Percentiles rank a stretch among this genome's conserved stretches.
phyloP scores from a whole-genome alignment of 2,329 filamentous ascomycete species.

The Hymenoscyphus albidus region DNA sequence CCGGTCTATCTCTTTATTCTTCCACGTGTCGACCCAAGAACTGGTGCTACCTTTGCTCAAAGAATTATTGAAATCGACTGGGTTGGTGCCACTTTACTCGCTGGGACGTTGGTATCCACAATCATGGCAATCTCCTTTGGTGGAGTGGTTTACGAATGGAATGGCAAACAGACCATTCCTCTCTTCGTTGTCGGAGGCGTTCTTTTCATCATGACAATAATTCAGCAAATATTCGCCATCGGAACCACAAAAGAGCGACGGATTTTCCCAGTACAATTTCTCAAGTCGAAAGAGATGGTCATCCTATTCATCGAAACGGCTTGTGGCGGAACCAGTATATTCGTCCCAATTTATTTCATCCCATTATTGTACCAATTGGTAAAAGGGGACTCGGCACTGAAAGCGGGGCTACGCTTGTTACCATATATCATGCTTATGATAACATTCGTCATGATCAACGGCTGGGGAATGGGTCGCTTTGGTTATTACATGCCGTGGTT shows the following conservation, averaged over 20 bases:
- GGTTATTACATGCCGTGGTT: conserved; percentile 43
- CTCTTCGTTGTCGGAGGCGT: conserved; percentile 42
- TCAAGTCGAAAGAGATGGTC: conserved; percentile 29
- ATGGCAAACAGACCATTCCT: conserved; percentile 12
- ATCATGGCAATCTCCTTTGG: conserved; percentile 32
- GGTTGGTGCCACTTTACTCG: conserved; percentile 24
- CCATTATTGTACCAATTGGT: conserved; percentile 51
- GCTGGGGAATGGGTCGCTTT: conserved; percentile 35
- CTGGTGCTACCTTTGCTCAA: conserved; percentile 7
- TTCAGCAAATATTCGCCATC: conserved; percentile 16
- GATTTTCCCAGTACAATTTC: conserved; percentile 15
- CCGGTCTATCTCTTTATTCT: conserved; percentile 41
- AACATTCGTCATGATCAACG: conserved; percentile 37
- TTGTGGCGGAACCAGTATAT: conserved; percentile 4
- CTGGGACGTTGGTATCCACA: conserved; percentile 27
- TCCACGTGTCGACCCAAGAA: conserved; percentile 35
- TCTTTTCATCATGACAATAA: conserved; percentile 10
- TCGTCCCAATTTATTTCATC: conserved; percentile 31
- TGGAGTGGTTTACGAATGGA: conserved; percentile 27
- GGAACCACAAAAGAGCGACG: conserved; percentile 13
- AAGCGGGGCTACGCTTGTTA: conserved; percentile 37
- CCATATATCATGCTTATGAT: conserved; percentile 40
- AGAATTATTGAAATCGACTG: conserved; percentile 28
- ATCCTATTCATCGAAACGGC: conserved; percentile 36
- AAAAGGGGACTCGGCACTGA: conserved; percentile 41